Percentiles rank a stretch among this genome's conserved stretches.
phyloP scores from a whole-genome alignment of 805 yeast species.

The Kazachstania viticola region DNA sequence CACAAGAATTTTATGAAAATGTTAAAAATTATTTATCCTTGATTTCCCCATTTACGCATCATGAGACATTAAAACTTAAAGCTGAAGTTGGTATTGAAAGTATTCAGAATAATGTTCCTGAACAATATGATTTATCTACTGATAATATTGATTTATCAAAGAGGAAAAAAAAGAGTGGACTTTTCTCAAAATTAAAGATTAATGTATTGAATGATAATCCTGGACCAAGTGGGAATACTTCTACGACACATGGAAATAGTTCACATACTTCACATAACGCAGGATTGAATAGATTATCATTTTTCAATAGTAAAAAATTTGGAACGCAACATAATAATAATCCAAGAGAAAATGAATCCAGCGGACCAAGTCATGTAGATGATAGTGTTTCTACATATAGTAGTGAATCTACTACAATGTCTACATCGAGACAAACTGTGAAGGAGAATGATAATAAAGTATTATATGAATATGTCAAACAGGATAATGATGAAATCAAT shows the following conservation, averaged over 20 bases:
- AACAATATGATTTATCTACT: slow-evolving; percentile 53
- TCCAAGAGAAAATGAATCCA: too few species aligned
- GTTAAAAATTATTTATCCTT: slow-evolving; percentile 40
- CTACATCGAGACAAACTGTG: neutral
- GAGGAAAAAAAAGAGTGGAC: slow-evolving; percentile 38
- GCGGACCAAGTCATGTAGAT: too few species aligned
- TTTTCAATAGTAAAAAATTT: too few species aligned
- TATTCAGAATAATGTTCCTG: slow-evolving; percentile 70
- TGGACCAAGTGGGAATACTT: neutral
- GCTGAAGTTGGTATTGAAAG: slow-evolving; percentile 85
- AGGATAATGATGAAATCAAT: slow-evolving; percentile 66
- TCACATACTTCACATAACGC: too few species aligned
- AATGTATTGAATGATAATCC: slow-evolving; percentile 2
- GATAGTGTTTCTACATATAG: slow-evolving; percentile 6
- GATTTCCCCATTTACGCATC: slow-evolving; percentile 52
- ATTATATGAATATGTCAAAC: slow-evolving; percentile 50
- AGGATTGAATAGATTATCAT: slow-evolving; percentile 1
- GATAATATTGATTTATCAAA: slow-evolving; percentile 34
- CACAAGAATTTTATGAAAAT: slow-evolving; percentile 28
- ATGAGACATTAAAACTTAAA: slow-evolving; percentile 62
- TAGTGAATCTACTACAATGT: slow-evolving; percentile 2
- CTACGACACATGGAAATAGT: neutral
- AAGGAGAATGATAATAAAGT: slow-evolving; percentile 31
- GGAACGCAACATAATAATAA: neutral
- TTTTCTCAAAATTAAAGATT: slow-evolving; percentile 33